Evolutionary conservation across 441 rosid species (phyloP), one percentile per base, ranked within the genome.

Genomic region (Erodium chrysanthum): DNA sequence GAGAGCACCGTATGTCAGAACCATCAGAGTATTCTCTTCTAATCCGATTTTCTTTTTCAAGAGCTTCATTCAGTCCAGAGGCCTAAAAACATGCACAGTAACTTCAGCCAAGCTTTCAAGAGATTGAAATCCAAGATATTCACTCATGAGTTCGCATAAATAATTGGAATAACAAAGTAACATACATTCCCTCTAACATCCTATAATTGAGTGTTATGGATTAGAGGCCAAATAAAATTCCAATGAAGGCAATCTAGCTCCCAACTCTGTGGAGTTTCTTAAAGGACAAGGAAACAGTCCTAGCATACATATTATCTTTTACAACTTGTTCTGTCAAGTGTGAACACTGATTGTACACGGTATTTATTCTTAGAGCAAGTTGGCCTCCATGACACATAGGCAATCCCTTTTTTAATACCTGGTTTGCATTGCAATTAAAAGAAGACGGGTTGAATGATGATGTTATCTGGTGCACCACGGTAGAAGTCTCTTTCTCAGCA

Each of bases 11-110:
- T 70, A 86, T 65, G 69, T 88, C 91, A 74, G 87, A 78, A 64
- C 91, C 91, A 71, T 74, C 72, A 61, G 78, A 84, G 74, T 84
- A 83, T 66, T 87, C 85, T 71, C 58, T 78, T 75, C 97, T 92
- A 75, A 83, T 78, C 72, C 60, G 70, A 73, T 92, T 88, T 84
- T 92, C 98, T 69, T 70, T 82, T 70, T 84, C 85, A 33, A 92
- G 80, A 74, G 90, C 98, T 79, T 87, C 84, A 73, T 54, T 73
- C 76, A 92, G 82, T 68, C 92, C 97, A 64, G 75, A 65, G 37
- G 80, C 86, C 97, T 92, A 80, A 68, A 84, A 79, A 71, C 63
- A 66, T 4, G 73, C 52, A 46, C 62, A 72, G 60, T 71, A 70
- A 56, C 50, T 64, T 46, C 62, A 37, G 64, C 68, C 73, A 80